phyloP scores from a whole-genome alignment of 306 rosid species.

The Malus sylvestris region DNA sequence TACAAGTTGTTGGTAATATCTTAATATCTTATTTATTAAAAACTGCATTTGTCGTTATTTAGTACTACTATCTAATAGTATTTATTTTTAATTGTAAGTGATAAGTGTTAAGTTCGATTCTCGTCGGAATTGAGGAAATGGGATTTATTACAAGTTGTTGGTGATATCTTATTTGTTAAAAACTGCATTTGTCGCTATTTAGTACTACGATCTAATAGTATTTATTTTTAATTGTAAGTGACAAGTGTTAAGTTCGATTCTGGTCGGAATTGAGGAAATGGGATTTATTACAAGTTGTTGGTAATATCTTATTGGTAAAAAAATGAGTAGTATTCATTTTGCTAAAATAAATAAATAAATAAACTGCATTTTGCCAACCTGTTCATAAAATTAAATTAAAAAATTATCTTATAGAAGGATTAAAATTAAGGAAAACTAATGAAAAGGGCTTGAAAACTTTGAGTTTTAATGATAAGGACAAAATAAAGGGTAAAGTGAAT shows the following conservation, averaged over 20 bases:
- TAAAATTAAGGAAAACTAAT: too few relatives aligned
- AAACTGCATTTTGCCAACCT: background rate
- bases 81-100: too few relatives aligned
- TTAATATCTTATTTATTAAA: background rate
- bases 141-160: background rate
- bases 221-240: too few relatives aligned
- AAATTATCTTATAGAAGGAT: background rate
- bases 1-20: background rate
- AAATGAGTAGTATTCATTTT: background rate
- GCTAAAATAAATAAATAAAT: too few relatives aligned
- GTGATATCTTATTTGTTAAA: background rate
- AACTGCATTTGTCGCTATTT: background rate
- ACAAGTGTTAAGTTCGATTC: rapidly evolving
- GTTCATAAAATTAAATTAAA: background rate
- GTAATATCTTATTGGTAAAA: background rate
- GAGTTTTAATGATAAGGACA: too few relatives aligned
- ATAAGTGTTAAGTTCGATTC: rapidly evolving
- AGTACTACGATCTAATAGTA: rapidly evolving
- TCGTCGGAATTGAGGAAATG: background rate
- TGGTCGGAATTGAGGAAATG: background rate
- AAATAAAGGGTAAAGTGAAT: too few relatives aligned
- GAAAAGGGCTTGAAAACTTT: too few relatives aligned
- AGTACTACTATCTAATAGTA: rapidly evolving
- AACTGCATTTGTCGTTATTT: background rate
- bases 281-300: background rate